Evolutionary conservation across 2,329 filamentous ascomycete genomes (phyloP), one percentile per base, ranked within the genome.

Genomic region (Colletotrichum nymphaeae): DNA sequence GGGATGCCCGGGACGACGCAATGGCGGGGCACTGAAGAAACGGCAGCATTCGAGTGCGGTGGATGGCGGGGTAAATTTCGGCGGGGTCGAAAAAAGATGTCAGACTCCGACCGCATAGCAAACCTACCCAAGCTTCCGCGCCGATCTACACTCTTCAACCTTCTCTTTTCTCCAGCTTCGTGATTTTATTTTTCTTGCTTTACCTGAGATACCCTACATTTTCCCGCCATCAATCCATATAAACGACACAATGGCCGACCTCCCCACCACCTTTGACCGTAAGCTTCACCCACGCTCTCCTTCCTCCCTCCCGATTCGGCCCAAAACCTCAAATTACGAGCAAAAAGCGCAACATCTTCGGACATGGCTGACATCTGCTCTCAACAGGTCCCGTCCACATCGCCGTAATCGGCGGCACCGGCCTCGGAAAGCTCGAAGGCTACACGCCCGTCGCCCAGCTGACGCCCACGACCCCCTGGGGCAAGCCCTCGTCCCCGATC

Each of bases 331-430:
- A 52, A 52, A n/a, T 52, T 37, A 46, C 52, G 52, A 22, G 22
- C 12, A 60, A 63, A 63, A 67, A 73, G 66, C 46, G 60, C 56
- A 35, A 32, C 7, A 35, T n/a, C 55, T 3, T 52, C 56, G 64
- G 5, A 70, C 19, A 12, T 28, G 28, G 7, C 67, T 63, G 35
- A 73, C 71, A 52, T 62, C 24, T 8, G 14, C 16, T 62, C 46
- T 2, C 26, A 49, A 63, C 72, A 93, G 92, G 88, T 67, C 89
- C 92, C 67, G 92, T 97, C 79, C 91, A 92, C 77, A 97, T 98
- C 80, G 96, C 93, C 81, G 93, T 97, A 68, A 95, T 98, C 77
- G 95, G 95, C 83, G 97, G 97, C 78, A 99, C 97, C 52, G 97
- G 97, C 67, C 93, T 99, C 75, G 92, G 93, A 82, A 92, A 94